phyloP scores from a whole-genome alignment of 2,329 filamentous ascomycete species.

The Endoconidiophora laricicola region DNA sequence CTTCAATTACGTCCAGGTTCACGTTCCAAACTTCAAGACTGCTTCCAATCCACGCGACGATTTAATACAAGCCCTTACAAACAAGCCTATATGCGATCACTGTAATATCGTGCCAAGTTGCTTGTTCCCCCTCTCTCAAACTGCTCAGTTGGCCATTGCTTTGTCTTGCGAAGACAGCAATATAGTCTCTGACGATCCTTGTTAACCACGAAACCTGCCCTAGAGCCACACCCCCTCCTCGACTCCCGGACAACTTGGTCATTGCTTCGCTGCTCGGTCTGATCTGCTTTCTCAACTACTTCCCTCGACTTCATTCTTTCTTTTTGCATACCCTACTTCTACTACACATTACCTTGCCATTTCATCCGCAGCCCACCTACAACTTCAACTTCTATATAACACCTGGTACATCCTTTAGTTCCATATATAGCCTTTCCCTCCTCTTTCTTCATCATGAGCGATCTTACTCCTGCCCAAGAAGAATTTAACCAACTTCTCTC shows the following conservation, averaged over 20 bases:
- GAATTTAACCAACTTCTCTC: constrained; percentile 48
- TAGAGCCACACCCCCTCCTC: constrained; percentile 7
- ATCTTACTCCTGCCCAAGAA: constrained; percentile 43
- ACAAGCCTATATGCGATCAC: no score
- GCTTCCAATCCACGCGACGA: no score
- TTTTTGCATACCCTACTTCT: neutral
- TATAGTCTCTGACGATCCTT: no score
- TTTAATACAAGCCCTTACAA: no score
- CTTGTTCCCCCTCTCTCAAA: neutral
- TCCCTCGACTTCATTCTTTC: neutral
- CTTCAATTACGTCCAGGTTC: no score
- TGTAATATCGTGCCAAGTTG: no score
- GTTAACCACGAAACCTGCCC: neutral
- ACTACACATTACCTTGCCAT: neutral
- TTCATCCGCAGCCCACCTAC: neutral
- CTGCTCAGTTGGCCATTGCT: no score
- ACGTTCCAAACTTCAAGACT: no score
- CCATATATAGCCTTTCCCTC: constrained; percentile 12
- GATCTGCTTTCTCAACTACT: neutral
- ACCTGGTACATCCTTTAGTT: neutral
- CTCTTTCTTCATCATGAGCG: constrained; percentile 30
- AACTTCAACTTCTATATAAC: constrained; percentile 7
- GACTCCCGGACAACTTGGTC: constrained; percentile 1
- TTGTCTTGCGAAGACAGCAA: no score
- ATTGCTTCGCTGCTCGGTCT: constrained; percentile 7